phyloP scores from a whole-genome alignment of 169 alveolate species.

The Theileria annulata region DNA sequence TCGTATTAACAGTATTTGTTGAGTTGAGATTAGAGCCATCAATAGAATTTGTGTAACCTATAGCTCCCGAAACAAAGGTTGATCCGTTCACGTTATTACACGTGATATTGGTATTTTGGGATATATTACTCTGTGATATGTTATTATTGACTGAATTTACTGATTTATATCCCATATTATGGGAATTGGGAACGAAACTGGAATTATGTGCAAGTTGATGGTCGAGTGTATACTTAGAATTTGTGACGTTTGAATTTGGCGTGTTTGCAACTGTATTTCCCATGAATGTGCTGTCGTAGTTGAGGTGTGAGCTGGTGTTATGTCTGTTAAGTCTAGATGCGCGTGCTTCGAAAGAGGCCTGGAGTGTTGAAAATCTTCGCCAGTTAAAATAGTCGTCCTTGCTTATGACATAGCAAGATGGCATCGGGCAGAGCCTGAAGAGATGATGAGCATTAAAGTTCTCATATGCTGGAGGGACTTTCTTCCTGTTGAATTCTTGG shows the following conservation, averaged over 20 bases:
- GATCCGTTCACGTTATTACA: too few relatives aligned
- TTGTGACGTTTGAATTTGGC: not conserved
- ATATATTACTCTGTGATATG: too few relatives aligned
- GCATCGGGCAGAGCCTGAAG: slow-evolving; percentile 18
- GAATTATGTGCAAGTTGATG: not conserved
- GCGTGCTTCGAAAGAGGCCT: too few relatives aligned
- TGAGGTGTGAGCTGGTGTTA: not conserved
- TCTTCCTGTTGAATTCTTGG: slow-evolving; percentile 17
- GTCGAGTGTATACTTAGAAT: not conserved
- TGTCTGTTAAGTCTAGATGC: not conserved
- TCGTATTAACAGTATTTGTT: too few relatives aligned
- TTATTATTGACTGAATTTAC: too few relatives aligned
- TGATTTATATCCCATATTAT: too few relatives aligned
- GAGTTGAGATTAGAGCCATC: too few relatives aligned
- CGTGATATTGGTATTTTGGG: too few relatives aligned
- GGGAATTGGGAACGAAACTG: not conserved
- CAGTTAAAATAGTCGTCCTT: slow-evolving; percentile 25
- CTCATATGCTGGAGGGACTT: slow-evolving; percentile 11
- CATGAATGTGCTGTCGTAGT: not conserved
- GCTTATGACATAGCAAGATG: slow-evolving; percentile 50
- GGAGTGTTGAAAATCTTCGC: too few relatives aligned
- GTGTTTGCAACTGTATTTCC: not conserved
- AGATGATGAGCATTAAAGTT: slow-evolving; percentile 1
- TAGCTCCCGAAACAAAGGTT: too few relatives aligned
- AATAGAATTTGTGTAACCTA: too few relatives aligned